Evolutionary conservation across 176 grass and related monocot species (phyloP).

Genomic region (Cenchrus fungigraminus): DNA sequence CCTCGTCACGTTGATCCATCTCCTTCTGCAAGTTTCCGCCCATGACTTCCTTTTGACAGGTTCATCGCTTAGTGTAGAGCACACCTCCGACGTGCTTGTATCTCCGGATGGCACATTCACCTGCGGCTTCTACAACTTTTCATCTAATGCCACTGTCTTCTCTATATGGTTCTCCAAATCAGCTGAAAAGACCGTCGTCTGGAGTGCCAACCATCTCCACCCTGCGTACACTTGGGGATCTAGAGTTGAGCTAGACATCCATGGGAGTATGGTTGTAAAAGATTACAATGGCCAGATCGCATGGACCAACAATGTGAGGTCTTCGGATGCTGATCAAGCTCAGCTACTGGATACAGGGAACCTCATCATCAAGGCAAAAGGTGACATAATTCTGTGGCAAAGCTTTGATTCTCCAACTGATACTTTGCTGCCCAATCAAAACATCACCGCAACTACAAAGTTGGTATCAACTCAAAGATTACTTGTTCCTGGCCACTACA

Average conservation of each 20-base stretch:
- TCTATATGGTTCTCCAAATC: conserved; percentile 35
- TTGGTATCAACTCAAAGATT: conserved; percentile 33
- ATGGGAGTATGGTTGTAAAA: conserved; percentile 29
- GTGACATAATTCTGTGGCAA: conserved; percentile 24
- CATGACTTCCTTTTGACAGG: conserved; percentile 34
- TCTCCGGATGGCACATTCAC: conserved; percentile 21
- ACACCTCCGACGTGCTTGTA: conserved; percentile 16
- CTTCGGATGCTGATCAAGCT: not conserved
- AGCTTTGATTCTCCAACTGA: conserved; percentile 41
- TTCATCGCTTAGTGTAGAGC: conserved; percentile 3
- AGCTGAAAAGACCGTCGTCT: not conserved
- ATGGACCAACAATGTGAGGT: conserved; percentile 37
- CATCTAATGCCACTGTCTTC: conserved; percentile 11
- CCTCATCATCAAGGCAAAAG: conserved; percentile 26
- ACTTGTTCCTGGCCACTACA: conserved; percentile 43
- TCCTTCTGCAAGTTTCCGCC: conserved; percentile 6
- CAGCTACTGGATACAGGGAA: conserved; percentile 1
- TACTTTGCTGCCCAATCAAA: conserved; percentile 29
- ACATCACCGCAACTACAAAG: conserved; percentile 5
- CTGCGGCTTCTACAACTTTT: conserved; percentile 15
- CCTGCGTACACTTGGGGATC: conserved; percentile 38
- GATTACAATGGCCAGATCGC: conserved; percentile 22
- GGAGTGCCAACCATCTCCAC: conserved; percentile 16
- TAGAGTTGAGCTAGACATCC: not conserved
- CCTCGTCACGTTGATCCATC: not conserved